These are phyloP conservation scores for Neobulgaria alba DNA, from an alignment of 2,329 filamentous ascomycete genomes.

Conservation along the genomic window DNA sequence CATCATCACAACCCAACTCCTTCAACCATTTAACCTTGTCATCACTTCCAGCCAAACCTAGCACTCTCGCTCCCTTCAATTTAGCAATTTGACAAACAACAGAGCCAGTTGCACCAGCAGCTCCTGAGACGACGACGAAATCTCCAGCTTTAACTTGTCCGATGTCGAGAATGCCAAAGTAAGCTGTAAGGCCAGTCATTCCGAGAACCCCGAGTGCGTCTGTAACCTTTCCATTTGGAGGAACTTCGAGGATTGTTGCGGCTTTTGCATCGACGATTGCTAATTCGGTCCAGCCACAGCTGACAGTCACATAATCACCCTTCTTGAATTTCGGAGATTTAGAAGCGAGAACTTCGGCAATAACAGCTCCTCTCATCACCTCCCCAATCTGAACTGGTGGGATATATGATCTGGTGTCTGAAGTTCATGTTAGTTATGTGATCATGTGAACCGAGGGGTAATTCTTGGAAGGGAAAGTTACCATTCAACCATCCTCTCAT, in stretches of 20 bases:
- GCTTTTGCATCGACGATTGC: constrained; percentile 47
- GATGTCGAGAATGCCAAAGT: constrained; percentile 64
- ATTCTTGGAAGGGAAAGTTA: constrained; percentile 22
- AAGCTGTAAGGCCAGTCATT: constrained; percentile 65
- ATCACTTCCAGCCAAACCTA: constrained; percentile 58
- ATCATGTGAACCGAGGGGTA: constrained; percentile 1
- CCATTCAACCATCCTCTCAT: constrained; percentile 66
- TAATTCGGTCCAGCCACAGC: constrained; percentile 58
- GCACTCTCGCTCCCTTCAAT: constrained; percentile 51
- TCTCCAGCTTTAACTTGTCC: constrained; percentile 61
- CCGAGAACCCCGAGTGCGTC: constrained; percentile 57
- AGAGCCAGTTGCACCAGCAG: constrained; percentile 69
- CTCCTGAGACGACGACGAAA: constrained; percentile 69
- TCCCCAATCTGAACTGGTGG: constrained; percentile 60
- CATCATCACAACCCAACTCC: constrained; percentile 58
- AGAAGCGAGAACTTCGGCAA: constrained; percentile 53
- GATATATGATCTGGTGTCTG: constrained; percentile 50
- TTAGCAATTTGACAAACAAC: constrained; percentile 74
- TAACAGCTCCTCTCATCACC: constrained; percentile 56
- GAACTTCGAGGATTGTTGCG: constrained; percentile 34
- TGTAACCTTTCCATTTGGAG: constrained; percentile 37
- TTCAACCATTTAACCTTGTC: constrained; percentile 61
- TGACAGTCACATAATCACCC: constrained; percentile 49
- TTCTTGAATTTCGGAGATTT: constrained; percentile 45
- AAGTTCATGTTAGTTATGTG: neutral